Percentiles rank a stretch among this genome's conserved stretches.
These are phyloP conservation scores for Coemansia guatemalensis DNA, from an alignment of 192 early-diverging fungal species.

Conservation along the genomic window DNA sequence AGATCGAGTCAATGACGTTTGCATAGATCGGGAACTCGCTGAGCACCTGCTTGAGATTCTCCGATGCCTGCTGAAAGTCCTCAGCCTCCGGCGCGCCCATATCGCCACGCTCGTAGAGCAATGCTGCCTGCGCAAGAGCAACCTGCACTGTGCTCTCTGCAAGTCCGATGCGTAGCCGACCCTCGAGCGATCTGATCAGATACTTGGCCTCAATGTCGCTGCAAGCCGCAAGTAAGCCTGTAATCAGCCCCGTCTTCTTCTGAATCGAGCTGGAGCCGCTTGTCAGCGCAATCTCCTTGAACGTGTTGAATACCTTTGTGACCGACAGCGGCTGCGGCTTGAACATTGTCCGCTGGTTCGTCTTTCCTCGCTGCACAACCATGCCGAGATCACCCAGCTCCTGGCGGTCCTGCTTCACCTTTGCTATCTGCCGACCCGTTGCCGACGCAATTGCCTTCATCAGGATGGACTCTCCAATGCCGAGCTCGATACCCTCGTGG, in stretches of 20 bases:
- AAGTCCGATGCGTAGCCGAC: slow-evolving; percentile 93
- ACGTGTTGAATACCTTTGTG: slow-evolving; percentile 75
- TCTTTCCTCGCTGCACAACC: slow-evolving; percentile 85
- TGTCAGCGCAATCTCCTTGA: slow-evolving; percentile 84
- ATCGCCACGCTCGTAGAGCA: slow-evolving; percentile 56
- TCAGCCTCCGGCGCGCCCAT: slow-evolving; percentile 11
- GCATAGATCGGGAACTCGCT: slow-evolving; percentile 95
- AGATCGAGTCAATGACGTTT: slow-evolving; percentile 81
- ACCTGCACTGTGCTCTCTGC: slow-evolving; percentile 91
- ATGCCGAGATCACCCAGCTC: slow-evolving; percentile 85
- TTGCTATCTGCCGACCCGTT: slow-evolving; percentile 71
- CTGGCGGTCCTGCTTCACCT: slow-evolving; percentile 79
- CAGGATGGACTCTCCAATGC: slow-evolving; percentile 90
- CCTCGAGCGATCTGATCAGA: slow-evolving; percentile 79
- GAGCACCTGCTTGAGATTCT: slow-evolving; percentile 57
- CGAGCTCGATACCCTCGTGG: slow-evolving; percentile 93
- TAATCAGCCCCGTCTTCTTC: slow-evolving; percentile 76
- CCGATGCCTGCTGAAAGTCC: slow-evolving; percentile 55
- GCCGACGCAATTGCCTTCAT: slow-evolving; percentile 92
- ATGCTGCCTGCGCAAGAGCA: slow-evolving; percentile 83
- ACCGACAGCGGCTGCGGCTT: slow-evolving; percentile 79
- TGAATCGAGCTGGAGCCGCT: slow-evolving; percentile 63
- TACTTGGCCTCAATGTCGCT: slow-evolving; percentile 81
- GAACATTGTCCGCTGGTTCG: slow-evolving; percentile 83
- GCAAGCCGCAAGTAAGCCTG: slow-evolving; percentile 73